Conservation (phyloP, 345 rosid genomes). For the Rhodomyrtus tomentosa region DNA sequence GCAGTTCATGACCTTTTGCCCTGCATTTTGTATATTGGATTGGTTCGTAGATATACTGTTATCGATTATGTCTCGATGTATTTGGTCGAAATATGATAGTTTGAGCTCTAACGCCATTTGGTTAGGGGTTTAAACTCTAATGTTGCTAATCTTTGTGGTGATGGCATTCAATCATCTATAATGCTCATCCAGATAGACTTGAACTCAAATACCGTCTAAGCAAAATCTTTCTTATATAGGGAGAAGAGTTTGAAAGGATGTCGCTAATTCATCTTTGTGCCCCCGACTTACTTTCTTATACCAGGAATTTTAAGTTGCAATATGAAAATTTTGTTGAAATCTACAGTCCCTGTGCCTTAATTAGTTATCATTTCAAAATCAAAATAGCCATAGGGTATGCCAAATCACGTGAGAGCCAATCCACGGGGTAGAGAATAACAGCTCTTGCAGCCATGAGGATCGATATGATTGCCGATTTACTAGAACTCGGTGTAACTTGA, state of each 20-base stretch:
- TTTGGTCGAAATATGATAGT: background rate
- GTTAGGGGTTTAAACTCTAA: background rate
- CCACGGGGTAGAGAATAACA: background rate
- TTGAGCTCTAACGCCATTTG: background rate
- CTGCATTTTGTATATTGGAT: background rate
- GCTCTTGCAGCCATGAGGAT: background rate
- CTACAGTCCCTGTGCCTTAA: background rate
- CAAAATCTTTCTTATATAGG: background rate
- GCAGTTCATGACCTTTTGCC: background rate
- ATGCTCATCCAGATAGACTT: background rate
- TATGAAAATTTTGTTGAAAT: background rate
- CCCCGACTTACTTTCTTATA: background rate
- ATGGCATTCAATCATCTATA: background rate
- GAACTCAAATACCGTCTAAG: background rate
- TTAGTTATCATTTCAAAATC: background rate
- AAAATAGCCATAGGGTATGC: background rate
- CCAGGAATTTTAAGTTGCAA: background rate
- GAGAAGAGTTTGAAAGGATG: background rate
- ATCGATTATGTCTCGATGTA: background rate
- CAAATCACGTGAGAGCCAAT: background rate
- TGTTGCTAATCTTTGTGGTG: background rate
- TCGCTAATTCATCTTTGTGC: background rate
- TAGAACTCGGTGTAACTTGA: background rate
- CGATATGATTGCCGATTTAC: slow-evolving; percentile 1
- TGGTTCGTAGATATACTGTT: background rate